Conservation (phyloP, 176 grass and related monocot genomes). For the Carex parvula region DNA sequence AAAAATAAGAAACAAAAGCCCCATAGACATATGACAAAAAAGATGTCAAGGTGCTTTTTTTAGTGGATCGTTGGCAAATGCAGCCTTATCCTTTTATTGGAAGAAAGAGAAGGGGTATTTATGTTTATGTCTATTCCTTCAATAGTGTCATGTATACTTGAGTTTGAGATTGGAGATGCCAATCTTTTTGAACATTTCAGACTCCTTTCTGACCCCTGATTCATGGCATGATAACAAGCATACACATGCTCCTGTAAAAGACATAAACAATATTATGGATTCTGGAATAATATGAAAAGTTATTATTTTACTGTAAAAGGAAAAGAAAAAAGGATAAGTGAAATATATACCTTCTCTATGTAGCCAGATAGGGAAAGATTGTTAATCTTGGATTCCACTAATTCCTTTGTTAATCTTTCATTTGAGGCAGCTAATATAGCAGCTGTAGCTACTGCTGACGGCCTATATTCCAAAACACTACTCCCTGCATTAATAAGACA, state of each 20-base stretch:
- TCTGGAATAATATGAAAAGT: slow-evolving; percentile 3
- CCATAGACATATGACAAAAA: slow-evolving; percentile 65
- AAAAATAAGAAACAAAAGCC: slow-evolving; percentile 30
- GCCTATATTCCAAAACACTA: slow-evolving; percentile 57
- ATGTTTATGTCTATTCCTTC: slow-evolving; percentile 49
- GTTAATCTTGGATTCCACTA: slow-evolving; percentile 48
- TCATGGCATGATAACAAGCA: slow-evolving; percentile 59
- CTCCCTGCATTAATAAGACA: slow-evolving; percentile 32
- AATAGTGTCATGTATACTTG: slow-evolving; percentile 58
- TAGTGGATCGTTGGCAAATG: slow-evolving; percentile 51
- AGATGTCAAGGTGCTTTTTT: slow-evolving; percentile 43
- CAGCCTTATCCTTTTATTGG: slow-evolving; percentile 63
- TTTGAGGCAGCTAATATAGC: slow-evolving; percentile 64
- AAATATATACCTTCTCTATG: slow-evolving; percentile 49
- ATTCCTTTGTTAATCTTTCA: slow-evolving; percentile 47
- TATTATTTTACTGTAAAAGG: slow-evolving; percentile 6
- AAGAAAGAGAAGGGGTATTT: slow-evolving; percentile 40
- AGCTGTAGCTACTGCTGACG: slow-evolving; percentile 64
- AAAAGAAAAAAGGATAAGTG: too few species aligned
- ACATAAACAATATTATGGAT: slow-evolving; percentile 29
- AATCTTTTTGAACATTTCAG: slow-evolving; percentile 52
- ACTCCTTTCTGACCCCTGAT: slow-evolving; percentile 41
- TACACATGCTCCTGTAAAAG: slow-evolving; percentile 64
- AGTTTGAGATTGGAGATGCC: slow-evolving; percentile 32
- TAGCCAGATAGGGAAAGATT: slow-evolving; percentile 43